Evolutionary conservation across 2,329 filamentous ascomycete genomes (phyloP), one percentile per base, ranked within the genome.

Genomic region (Pyrenochaeta sp.): DNA sequence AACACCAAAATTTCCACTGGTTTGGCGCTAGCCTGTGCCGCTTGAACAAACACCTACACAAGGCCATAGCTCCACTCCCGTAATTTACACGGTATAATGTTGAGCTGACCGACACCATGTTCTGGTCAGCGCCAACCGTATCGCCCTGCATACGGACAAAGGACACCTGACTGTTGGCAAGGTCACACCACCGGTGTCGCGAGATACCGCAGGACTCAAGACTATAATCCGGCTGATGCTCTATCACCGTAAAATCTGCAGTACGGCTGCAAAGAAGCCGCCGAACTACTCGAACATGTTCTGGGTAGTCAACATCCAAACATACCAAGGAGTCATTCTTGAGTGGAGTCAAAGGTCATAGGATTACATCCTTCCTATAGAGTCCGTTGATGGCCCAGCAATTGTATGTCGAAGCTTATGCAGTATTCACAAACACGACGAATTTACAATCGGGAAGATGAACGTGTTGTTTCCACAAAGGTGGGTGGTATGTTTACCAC

Each of bases 401-500:
- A 36, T 4, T 36, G 3, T 39, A 6, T 8, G 36, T 39, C 13
- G 13, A 39, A 39, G 15, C 13, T n/a, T 39, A 19, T 5, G 15
- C 36, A 39, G 4, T 3, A 19, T 39, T 39, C 36, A 39, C 36
- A 39, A 39, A 19, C 4, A 39, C 10, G 39, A n/a, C 19, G 5
- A 42, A 22, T 42, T n/a, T 22, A 36, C 12, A 36, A 13, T 36
- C 13, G 13, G 13, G 50, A 54, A 56, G 30, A 40, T 39, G 36
- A 39, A 49, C 54, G 52, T 61, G 47, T 56, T 54, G 25, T 36
- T 62, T 56, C 59, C 51, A 36, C 61, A 63, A 61, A 59, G 60
- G 61, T 61, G 57, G 50, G 53, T 65, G 62, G 61, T 63, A 65
- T 63, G n/a, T 62, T 56, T 68, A 64, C 63, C 64, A 62, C 59